These are phyloP conservation scores for Hibiscus mutabilis DNA, from an alignment of 345 rosid genomes.

Conservation along the genomic window DNA sequence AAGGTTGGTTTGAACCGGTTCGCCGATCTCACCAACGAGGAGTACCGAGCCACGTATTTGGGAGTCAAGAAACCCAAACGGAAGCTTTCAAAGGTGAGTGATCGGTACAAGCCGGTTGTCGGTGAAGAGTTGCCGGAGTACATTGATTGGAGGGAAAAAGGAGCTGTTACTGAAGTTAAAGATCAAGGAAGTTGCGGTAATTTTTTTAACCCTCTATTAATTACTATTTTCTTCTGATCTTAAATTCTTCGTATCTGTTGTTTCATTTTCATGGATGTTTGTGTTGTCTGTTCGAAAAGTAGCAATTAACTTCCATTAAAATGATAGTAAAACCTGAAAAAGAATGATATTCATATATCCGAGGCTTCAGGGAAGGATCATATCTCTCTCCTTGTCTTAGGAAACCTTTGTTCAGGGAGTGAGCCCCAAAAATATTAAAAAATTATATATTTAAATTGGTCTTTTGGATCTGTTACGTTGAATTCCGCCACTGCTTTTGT, in stretches of 20 bases:
- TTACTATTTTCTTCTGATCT: neutral
- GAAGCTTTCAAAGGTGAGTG: neutral
- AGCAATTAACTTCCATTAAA: no score
- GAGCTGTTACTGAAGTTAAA: conserved; percentile 55
- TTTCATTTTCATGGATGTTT: neutral
- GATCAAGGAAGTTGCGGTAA: conserved; percentile 29
- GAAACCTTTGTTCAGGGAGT: neutral
- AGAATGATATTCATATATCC: neutral
- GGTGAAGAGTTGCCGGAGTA: conserved; percentile 49
- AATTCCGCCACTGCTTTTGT: no score
- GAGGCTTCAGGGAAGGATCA: neutral
- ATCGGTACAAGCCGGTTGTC: conserved; percentile 17
- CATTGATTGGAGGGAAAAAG: conserved; percentile 60
- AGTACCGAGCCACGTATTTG: neutral
- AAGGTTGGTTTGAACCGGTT: neutral
- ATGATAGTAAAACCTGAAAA: neutral
- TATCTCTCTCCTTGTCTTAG: neutral
- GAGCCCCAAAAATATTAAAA: no score
- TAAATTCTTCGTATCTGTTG: neutral
- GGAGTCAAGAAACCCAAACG: neutral
- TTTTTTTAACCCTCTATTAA: conserved; percentile 13
- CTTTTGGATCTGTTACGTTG: no score
- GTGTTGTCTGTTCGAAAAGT: neutral
- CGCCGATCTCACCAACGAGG: neutral
- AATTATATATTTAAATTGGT: no score